Percentiles rank a stretch among this genome's conserved stretches.
These are phyloP conservation scores for Monosporozyma yasuniensis DNA, from an alignment of 805 yeast genomes.

Conservation along the genomic window DNA sequence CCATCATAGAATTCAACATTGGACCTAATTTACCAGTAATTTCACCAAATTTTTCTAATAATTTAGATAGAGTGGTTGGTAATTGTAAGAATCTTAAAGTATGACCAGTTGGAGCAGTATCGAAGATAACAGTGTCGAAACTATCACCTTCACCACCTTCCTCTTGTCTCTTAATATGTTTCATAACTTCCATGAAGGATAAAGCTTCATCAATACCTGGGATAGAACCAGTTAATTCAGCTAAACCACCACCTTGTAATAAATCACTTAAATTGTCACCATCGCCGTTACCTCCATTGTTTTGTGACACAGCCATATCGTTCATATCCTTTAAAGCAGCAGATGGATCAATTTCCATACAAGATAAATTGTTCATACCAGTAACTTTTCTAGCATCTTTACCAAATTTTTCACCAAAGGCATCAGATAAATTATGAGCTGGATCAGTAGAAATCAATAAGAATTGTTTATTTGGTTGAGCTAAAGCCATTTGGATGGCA, in stretches of 20 bases:
- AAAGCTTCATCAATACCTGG: conserved; percentile 99
- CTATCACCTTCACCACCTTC: conserved; percentile 30
- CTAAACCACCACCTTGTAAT: conserved; percentile 35
- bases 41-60: conserved; percentile 79
- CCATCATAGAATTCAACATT: conserved; percentile 68
- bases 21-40: conserved; percentile 86
- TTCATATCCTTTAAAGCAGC: conserved; percentile 87
- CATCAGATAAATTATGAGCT: conserved; percentile 95
- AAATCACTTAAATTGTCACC: conserved; percentile 26
- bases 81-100: conserved; percentile 89
- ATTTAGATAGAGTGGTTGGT: conserved; percentile 84
- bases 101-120: conserved; percentile 99
- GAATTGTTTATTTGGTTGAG: conserved; percentile 72
- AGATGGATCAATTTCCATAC: conserved; percentile 98
- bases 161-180: conserved; percentile 80
- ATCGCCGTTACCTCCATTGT: conserved; percentile 36
- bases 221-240: conserved; percentile 85
- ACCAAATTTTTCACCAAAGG: conserved; percentile 96
- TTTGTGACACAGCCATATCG: conserved; percentile 34
- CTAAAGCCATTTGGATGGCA: conserved; percentile 84
- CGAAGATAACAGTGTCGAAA: conserved; percentile 88
- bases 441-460: conserved; percentile 94
- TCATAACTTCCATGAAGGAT: conserved; percentile 95
- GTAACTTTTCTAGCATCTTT: conserved; percentile 93
- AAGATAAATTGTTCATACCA: conserved; percentile 78